These are phyloP conservation scores for Ophiostoma perfectum DNA, from an alignment of 2,329 filamentous ascomycete genomes.

Conservation along the genomic window DNA sequence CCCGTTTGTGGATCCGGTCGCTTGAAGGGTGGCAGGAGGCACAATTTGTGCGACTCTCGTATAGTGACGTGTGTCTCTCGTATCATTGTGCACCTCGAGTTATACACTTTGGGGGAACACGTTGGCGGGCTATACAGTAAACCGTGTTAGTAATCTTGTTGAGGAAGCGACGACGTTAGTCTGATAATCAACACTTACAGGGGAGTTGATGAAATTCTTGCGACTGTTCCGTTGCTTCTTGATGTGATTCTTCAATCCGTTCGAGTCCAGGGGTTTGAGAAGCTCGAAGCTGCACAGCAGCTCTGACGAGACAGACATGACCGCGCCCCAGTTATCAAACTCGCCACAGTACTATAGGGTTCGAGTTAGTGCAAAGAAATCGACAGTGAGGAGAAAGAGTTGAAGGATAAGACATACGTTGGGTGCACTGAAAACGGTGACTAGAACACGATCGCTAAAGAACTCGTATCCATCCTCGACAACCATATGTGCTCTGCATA, in stretches of 20 bases:
- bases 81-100: background rate
- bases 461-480: constrained; percentile 99
- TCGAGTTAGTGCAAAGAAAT: background rate
- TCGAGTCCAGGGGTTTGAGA: constrained; percentile 91
- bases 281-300: constrained; percentile 95
- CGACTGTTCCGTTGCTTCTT: constrained; percentile 96
- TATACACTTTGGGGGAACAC: constrained; percentile 54
- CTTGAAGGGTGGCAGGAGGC: background rate
- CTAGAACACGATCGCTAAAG: constrained; percentile 96
- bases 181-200: constrained; percentile 55
- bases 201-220: constrained; percentile 92
- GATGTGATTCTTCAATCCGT: constrained; percentile 94
- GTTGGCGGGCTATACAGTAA: constrained; percentile 43
- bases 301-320: constrained; percentile 95
- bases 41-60: background rate
- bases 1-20: background rate
- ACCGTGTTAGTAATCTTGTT: constrained; percentile 17
- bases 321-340: constrained; percentile 98
- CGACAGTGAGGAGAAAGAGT: constrained; percentile 6
- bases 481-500: constrained; percentile 97
- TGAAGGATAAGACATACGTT: constrained; percentile 64
- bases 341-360: constrained; percentile 80
- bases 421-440: constrained; percentile 94
- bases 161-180: background rate
- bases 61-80: background rate